phyloP scores from a whole-genome alignment of 441 rosid species.

The Adansonia gregorii region DNA sequence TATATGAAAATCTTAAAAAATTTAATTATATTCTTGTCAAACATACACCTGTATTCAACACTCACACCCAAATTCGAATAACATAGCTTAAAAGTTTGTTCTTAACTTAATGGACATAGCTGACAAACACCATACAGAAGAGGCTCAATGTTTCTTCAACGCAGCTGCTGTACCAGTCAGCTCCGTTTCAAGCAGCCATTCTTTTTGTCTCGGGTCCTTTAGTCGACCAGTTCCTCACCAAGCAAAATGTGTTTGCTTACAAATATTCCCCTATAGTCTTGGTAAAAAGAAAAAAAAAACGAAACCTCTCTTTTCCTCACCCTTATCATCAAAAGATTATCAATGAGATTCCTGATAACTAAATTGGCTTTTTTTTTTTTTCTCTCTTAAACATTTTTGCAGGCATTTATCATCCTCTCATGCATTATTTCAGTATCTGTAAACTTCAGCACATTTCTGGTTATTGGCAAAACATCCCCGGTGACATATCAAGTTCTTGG shows the following conservation, averaged over 20 bases:
- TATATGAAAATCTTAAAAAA: too few relatives aligned
- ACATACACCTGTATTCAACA: too few relatives aligned
- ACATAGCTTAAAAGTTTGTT: conserved; percentile 1
- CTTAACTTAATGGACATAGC: conserved; percentile 52
- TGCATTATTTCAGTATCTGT: conserved; percentile 90
- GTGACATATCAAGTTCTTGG: conserved; percentile 98
- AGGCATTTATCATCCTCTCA: conserved; percentile 82
- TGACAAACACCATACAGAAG: conserved; percentile 88
- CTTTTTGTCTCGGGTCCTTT: conserved; percentile 91
- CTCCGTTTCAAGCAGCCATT: conserved; percentile 86
- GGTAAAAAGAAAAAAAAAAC: conserved; percentile 37
- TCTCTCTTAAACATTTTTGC: conserved; percentile 35
- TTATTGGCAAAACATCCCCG: conserved; percentile 97
- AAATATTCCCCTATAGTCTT: conserved; percentile 73
- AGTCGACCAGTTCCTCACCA: conserved; percentile 80
- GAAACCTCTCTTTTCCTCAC: too few relatives aligned
- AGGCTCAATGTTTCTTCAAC: too few relatives aligned
- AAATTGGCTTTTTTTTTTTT: too few relatives aligned
- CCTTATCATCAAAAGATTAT: too few relatives aligned
- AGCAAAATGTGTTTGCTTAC: conserved; percentile 78
- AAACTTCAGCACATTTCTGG: conserved; percentile 96
- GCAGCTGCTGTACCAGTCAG: too few relatives aligned
- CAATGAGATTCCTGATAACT: too few relatives aligned
- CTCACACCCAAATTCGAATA: too few relatives aligned
- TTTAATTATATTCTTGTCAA: too few relatives aligned